Evolutionary conservation across 768 basidiomycete species (phyloP), one percentile per base, ranked within the genome.

Genomic region (Kwoniella sp.): DNA sequence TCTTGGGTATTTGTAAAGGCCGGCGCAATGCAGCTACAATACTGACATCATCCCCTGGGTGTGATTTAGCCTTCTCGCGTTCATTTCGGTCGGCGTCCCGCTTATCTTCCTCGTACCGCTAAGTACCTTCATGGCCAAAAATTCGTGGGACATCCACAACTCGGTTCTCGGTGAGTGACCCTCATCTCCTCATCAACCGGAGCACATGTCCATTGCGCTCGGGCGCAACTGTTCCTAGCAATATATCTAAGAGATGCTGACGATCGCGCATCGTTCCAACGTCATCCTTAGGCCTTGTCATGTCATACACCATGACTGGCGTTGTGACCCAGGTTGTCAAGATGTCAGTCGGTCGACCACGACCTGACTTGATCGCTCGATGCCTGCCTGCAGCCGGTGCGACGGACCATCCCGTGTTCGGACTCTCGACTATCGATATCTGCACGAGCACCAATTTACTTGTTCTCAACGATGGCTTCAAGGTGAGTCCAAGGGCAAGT

Each of bases 141-240:
- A 87, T 2, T 87, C 87, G 83, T 97, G 93, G 93, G 94, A 96
- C 74, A 82, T 89, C 30, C 94, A 96, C 75, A 88, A 87, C 73
- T 84, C 89, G 81, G 69, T 78, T 23, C 66, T 76, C 31, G 78
- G 73, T 76, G 52, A 51, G 72, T 48, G 9, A 28, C 20, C 22
- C 15, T 48, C 22, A 25, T 15, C 0, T 23, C 23, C 8, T 23
- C 5, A 28, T 23, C 50, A 51, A 25, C n/a, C n/a, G n/a, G n/a
- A n/a, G n/a, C n/a, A n/a, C n/a, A n/a, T n/a, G 47, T 48, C 23
- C 20, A 48, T 4, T 4, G 8, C 20, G 47, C 47, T 48, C 8
- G 20, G 20, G 7, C 20, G 17, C n/a, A 5, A 54, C 11, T n/a
- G 53, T 54, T 8, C n/a, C 47, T 17, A 20, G 20, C 47, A 48